Evolutionary conservation across 2,329 filamentous ascomycete species (phyloP).

Genomic region (Sporothrix brasiliensis): DNA sequence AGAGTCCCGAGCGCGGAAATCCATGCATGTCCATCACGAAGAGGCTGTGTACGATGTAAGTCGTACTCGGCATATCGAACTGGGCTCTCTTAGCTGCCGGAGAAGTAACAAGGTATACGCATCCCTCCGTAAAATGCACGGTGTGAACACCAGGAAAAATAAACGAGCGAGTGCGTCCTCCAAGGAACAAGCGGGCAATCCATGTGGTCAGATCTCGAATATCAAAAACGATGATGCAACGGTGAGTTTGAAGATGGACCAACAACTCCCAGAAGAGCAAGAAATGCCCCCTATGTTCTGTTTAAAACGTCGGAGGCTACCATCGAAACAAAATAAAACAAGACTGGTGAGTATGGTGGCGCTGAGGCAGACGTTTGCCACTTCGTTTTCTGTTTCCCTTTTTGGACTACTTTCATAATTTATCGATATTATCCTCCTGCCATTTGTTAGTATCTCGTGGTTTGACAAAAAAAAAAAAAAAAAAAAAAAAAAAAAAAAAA

Average conservation of each 20-base stretch:
- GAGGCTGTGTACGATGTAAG: neutral
- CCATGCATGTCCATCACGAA: neutral
- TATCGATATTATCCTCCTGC: neutral
- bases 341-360: neutral
- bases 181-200: neutral
- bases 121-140: too few relatives aligned
- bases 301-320: slow-evolving; percentile 3
- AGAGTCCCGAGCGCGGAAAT: neutral
- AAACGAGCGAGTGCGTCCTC: neutral
- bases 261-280: neutral
- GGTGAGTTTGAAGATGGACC: neutral
- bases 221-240: neutral
- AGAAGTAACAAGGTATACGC: neutral
- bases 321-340: slow-evolving; percentile 10
- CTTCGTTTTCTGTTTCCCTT: neutral
- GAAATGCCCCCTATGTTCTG: neutral
- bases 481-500: too few relatives aligned
- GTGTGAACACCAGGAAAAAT: neutral
- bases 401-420: too few relatives aligned
- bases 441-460: neutral
- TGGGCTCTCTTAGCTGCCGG: neutral
- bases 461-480: too few relatives aligned
- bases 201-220: neutral
- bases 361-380: too few relatives aligned
- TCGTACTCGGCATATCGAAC: too few relatives aligned